Evolutionary conservation across 1,139 yeast genomes (phyloP).

Genomic region (Protomyces macrosporus): DNA sequence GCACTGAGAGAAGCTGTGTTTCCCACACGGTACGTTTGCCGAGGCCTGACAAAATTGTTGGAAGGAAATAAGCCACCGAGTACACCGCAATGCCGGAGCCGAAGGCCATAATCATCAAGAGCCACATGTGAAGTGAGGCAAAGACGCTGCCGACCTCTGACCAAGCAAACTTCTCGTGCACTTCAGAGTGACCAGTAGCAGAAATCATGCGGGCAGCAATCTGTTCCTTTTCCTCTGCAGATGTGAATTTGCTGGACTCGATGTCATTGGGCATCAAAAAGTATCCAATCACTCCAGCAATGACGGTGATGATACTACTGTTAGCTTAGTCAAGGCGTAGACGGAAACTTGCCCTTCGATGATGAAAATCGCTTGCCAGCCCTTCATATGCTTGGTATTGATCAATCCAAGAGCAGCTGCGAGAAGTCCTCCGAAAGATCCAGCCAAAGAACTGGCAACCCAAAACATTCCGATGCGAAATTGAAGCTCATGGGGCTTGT

Average conservation of each 20-base stretch:
- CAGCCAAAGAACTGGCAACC: conserved; percentile 64
- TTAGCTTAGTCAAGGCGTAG: conserved; percentile 59
- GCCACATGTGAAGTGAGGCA: neutral
- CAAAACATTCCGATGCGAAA: conserved; percentile 63
- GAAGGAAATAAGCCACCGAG: conserved; percentile 56
- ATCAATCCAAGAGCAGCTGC: conserved; percentile 51
- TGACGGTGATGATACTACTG: conserved; percentile 64
- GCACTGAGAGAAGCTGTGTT: conserved; percentile 35
- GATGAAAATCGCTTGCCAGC: conserved; percentile 70
- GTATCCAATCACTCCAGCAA: conserved; percentile 55
- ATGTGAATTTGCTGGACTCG: conserved; percentile 49
- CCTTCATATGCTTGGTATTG: conserved; percentile 42
- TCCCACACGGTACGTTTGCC: conserved; percentile 44
- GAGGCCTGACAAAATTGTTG: conserved; percentile 56
- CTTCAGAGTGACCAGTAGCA: conserved; percentile 36
- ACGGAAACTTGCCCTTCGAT: conserved; percentile 62
- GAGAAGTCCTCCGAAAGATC: conserved; percentile 76
- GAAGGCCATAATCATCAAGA: conserved; percentile 30
- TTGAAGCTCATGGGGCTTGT: conserved; percentile 58
- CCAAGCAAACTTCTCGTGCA: neutral
- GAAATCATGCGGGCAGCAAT: conserved; percentile 35
- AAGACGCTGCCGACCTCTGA: neutral
- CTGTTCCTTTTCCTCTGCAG: conserved; percentile 42
- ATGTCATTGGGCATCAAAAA: conserved; percentile 71
- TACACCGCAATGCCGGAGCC: conserved; percentile 50